A percentile compares a stretch with the other conserved stretches of the same genome.
Evolutionary conservation across 2,329 filamentous ascomycete species (phyloP).

Genomic region (Fusarium devonianum): DNA sequence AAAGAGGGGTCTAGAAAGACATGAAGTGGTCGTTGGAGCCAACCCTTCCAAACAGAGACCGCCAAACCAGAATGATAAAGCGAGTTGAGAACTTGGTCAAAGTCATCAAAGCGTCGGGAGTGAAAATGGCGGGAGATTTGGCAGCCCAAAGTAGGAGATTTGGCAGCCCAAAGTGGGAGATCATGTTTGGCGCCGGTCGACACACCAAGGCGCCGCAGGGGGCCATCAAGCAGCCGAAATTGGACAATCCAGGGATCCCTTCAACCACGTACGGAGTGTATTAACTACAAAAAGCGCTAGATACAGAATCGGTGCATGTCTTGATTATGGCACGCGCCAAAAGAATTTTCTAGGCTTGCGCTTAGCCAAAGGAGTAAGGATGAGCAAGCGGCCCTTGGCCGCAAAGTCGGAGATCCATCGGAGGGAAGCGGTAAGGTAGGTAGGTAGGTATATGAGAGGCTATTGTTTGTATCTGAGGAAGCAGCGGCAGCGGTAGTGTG

Average conservation of each 20-base stretch:
- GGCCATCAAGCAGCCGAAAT: conserved; percentile 33
- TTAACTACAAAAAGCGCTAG: conserved; percentile 3
- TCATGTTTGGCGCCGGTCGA: background rate
- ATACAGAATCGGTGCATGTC: conserved; percentile 1
- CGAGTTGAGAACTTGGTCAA: conserved; percentile 3
- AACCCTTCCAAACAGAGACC: too few species aligned
- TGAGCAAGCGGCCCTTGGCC: background rate
- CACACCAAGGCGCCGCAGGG: conserved; percentile 32
- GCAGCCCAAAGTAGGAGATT: too few species aligned
- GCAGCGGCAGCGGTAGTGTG: background rate
- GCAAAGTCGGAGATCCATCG: background rate
- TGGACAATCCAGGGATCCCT: conserved; percentile 17
- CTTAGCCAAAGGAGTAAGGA: conserved; percentile 21
- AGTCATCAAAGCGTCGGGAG: background rate
- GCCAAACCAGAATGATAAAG: too few species aligned
- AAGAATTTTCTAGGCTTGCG: conserved; percentile 11
- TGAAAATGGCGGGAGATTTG: too few species aligned
- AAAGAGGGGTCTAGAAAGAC: too few species aligned
- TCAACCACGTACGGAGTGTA: background rate
- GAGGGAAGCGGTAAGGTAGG: background rate
- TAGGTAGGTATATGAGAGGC: too few species aligned
- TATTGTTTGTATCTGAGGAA: conserved; percentile 17
- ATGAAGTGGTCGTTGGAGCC: too few species aligned
- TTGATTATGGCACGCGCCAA: background rate
- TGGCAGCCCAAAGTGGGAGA: background rate